These are phyloP conservation scores for Aureobasidium lini DNA, from an alignment of 2,329 filamentous ascomycete genomes.

Conservation along the genomic window DNA sequence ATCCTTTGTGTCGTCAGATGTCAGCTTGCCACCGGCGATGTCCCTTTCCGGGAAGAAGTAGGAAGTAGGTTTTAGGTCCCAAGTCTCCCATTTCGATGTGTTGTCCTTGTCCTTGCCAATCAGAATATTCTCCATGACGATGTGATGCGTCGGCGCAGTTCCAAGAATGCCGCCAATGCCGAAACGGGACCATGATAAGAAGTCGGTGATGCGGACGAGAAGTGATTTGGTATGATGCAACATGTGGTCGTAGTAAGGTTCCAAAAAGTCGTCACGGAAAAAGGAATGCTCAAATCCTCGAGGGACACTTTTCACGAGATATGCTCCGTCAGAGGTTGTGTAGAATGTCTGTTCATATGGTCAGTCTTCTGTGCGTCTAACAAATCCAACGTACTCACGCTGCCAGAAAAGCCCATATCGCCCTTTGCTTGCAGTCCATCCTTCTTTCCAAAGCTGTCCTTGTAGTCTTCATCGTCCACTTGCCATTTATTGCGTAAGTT, in stretches of 20 bases:
- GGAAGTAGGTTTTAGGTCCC: conserved; percentile 64
- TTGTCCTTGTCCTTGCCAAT: conserved; percentile 47
- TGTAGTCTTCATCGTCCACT: conserved; percentile 48
- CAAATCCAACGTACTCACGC: conserved; percentile 33
- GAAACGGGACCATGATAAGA: conserved; percentile 49
- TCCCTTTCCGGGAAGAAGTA: conserved; percentile 74
- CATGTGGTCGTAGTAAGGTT: conserved; percentile 60
- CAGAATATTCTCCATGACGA: conserved; percentile 71
- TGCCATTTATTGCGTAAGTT: conserved; percentile 47
- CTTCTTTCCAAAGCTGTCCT: conserved; percentile 42
- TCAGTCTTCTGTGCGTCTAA: neutral
- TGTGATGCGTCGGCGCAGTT: conserved; percentile 60
- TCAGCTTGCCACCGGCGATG: conserved; percentile 55
- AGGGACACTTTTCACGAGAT: conserved; percentile 64
- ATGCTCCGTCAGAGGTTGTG: conserved; percentile 57
- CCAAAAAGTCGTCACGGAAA: conserved; percentile 59
- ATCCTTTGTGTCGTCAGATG: conserved; percentile 57
- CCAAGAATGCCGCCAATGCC: conserved; percentile 55
- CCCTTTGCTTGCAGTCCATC: conserved; percentile 50
- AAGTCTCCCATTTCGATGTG: conserved; percentile 55
- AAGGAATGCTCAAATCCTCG: conserved; percentile 63
- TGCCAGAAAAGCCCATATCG: conserved; percentile 67
- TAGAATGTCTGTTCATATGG: conserved; percentile 55
- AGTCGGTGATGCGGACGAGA: conserved; percentile 64
- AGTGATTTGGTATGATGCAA: conserved; percentile 51